Base-by-base conservation (phyloP, 1,284 basidiomycete species). In the Microbotryum silenes-acaulis region DNA sequence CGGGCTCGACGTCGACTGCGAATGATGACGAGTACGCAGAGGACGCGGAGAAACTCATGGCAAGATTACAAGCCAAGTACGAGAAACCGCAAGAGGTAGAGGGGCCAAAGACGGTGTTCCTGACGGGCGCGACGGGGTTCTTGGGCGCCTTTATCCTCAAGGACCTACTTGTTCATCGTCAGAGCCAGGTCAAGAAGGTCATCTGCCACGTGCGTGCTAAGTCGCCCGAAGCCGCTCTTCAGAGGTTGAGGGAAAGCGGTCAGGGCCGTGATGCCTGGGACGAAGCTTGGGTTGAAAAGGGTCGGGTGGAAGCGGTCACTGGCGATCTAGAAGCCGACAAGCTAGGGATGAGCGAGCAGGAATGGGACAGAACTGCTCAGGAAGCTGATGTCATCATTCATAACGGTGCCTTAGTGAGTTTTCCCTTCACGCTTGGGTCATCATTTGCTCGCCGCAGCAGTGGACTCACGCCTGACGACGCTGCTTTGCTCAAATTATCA, bases 101-200 rank as follows among this genome's bases (percentile, higher is more conserved):
- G 84, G 85, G 70, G 70, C 76, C 33, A 18, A 81, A 80, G 62
- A 91, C 88, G 0, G 62, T 69, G 25, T 93, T 98, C 79, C 82
- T 99, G 50, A 98, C 96, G 12, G 96, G 96, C 31, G 94, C 90
- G 2, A 97, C 96, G 20, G 96, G 96, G 6, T 99, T 94, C 81
- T 81, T 99, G 14, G 96, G 96, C 23, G 92, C 91, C 4, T 97
- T 97, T 75, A 83, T 97, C 63, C 79, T 98, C 50, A 81, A 81
- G 51, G 89, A 97, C 74, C 79, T 99, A 49, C 80, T 99, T 1
- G 77, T 79, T 16, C 31, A 21, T 6, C 68, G 72, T 52, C 80
- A 84, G 37, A 70, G 77, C 29, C 78, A 82, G 59, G 87, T 97
- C 18, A 79, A 79, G 71, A 93, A 92, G 76, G 93, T 98, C 48